Percentiles rank a stretch among this genome's conserved stretches.
Evolutionary conservation across 352 stramenopile genomes (phyloP).

Genomic region (Phytophthora uliginosa): DNA sequence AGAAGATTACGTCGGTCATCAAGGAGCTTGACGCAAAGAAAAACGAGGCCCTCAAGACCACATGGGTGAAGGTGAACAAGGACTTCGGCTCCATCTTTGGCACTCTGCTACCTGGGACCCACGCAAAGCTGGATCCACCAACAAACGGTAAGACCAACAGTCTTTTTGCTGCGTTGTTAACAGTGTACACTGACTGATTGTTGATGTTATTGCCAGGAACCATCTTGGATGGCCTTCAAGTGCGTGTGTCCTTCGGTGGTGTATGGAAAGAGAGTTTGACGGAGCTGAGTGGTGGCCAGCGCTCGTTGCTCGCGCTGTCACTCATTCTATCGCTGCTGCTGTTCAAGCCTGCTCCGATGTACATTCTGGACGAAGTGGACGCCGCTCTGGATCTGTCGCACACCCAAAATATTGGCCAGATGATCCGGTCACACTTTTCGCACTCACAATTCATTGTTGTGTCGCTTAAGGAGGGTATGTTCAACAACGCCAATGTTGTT

Average conservation of each 20-base stretch:
- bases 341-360: constrained; percentile 99
- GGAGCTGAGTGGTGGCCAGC: constrained; percentile 98
- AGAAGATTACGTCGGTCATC: constrained; percentile 99
- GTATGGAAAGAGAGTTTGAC: constrained; percentile 99
- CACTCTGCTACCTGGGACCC: constrained; percentile 97
- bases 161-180: neutral
- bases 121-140: constrained; percentile 98
- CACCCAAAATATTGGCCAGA: constrained; percentile 99
- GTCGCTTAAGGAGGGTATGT: constrained; percentile 99
- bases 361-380: constrained; percentile 99
- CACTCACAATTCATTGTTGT: constrained; percentile 99
- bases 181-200: constrained; percentile 10
- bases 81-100: constrained; percentile 99
- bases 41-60: constrained; percentile 96
- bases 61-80: constrained; percentile 99
- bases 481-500: constrained; percentile 99
- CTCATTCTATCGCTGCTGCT: constrained; percentile 99
- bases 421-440: constrained; percentile 99
- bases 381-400: constrained; percentile 99
- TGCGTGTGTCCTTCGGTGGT: constrained; percentile 99
- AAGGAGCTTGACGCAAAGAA: constrained; percentile 99
- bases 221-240: constrained; percentile 96
- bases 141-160: constrained; percentile 71
- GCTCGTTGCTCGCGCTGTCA: constrained; percentile 99
- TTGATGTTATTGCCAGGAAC: constrained; percentile 54